Conservation (phyloP, 192 early-diverging fungal genomes). For the Haplosporangium gracile region DNA sequence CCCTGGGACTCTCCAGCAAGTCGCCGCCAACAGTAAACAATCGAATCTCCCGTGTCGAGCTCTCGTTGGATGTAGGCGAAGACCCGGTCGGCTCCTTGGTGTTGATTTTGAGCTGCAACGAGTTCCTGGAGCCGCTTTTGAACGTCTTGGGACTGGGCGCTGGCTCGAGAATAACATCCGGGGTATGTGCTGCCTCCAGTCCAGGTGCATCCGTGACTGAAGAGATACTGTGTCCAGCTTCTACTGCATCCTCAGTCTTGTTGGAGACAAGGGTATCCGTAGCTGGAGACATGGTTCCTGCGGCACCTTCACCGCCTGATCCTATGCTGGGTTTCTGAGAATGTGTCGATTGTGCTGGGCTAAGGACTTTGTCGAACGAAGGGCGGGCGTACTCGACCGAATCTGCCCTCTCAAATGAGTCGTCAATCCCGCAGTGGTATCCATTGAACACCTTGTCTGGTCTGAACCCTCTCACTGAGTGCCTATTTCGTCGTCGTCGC, state of each 20-base stretch:
- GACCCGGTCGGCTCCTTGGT: constrained; percentile 21
- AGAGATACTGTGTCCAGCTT: neutral
- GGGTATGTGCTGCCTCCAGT: neutral
- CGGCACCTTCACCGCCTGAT: neutral
- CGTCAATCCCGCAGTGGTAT: neutral
- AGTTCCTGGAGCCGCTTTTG: constrained; percentile 12
- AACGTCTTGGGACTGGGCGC: neutral
- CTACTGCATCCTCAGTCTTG: neutral
- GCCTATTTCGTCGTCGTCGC: neutral
- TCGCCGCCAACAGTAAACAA: constrained; percentile 48
- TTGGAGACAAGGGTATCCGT: neutral
- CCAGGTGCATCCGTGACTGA: neutral
- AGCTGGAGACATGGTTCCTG: constrained; percentile 8
- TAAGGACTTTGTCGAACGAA: neutral
- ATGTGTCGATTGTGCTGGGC: neutral
- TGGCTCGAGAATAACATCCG: neutral
- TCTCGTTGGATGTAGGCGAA: neutral
- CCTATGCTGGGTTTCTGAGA: neutral
- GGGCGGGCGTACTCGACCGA: neutral
- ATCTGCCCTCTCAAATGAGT: neutral
- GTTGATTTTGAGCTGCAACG: constrained; percentile 20
- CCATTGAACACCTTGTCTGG: neutral
- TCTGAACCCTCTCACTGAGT: neutral
- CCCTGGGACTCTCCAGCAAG: constrained; percentile 7
- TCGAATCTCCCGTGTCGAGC: constrained; percentile 32